Conservation (phyloP, 768 basidiomycete genomes). For the Rubroboletus pulcherrimus region DNA sequence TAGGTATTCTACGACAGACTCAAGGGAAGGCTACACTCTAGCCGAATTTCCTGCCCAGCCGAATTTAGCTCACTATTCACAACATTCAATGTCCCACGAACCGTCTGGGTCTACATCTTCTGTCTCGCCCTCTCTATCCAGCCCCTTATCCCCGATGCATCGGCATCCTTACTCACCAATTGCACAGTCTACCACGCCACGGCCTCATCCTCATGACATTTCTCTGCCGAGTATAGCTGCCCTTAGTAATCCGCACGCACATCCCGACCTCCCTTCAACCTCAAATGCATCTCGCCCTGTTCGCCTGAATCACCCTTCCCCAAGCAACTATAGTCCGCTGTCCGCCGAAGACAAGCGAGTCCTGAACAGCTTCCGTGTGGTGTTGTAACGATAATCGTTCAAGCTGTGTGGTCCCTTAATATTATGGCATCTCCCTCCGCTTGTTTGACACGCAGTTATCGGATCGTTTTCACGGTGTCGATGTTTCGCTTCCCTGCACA, state of each 20-base stretch:
- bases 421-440: neutral
- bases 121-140: slow-evolving; percentile 14
- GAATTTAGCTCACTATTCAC: slow-evolving; percentile 8
- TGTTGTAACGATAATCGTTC: slow-evolving; percentile 33
- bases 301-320: slow-evolving; percentile 23
- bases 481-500: slow-evolving; percentile 3
- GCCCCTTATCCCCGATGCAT: slow-evolving; percentile 10
- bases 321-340: slow-evolving; percentile 37
- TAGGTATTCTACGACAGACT: slow-evolving; percentile 16
- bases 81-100: slow-evolving; percentile 12
- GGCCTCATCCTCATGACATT: slow-evolving; percentile 3
- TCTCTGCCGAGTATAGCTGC: slow-evolving; percentile 25
- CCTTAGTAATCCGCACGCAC: slow-evolving; percentile 7
- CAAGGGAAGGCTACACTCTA: slow-evolving; percentile 14
- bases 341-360: slow-evolving; percentile 57
- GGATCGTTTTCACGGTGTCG: neutral
- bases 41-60: slow-evolving; percentile 9
- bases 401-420: neutral
- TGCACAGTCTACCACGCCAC: slow-evolving; percentile 1
- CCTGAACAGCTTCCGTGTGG: slow-evolving; percentile 53
- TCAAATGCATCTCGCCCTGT: slow-evolving; percentile 10
- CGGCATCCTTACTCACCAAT: slow-evolving; percentile 5
- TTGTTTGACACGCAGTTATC: neutral
- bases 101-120: slow-evolving; percentile 12
- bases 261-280: neutral